These are phyloP conservation scores for Lentinula sp. DNA, from an alignment of 768 basidiomycete species.

Conservation along the genomic window DNA sequence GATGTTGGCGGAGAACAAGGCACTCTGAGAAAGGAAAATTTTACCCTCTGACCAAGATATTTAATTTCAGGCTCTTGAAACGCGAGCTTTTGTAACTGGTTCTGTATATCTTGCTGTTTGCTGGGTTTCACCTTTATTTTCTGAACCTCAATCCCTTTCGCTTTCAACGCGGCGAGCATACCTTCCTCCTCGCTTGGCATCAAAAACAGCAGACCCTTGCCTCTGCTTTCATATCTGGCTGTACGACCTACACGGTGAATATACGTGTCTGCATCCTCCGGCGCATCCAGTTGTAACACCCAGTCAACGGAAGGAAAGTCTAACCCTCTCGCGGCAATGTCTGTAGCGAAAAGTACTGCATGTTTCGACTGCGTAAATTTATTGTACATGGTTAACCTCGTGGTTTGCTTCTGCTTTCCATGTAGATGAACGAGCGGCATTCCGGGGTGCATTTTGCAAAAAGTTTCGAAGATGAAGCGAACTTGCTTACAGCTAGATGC, in stretches of 20 bases:
- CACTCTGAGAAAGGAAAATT: slow-evolving; percentile 18
- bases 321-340: slow-evolving; percentile 91
- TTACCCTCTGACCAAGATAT: slow-evolving; percentile 87
- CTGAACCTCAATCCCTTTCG: slow-evolving; percentile 65
- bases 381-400: slow-evolving; percentile 76
- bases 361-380: slow-evolving; percentile 79
- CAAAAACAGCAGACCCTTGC: slow-evolving; percentile 78
- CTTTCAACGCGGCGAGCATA: slow-evolving; percentile 65
- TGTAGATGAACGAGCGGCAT: slow-evolving; percentile 89
- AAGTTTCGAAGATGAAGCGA: slow-evolving; percentile 92
- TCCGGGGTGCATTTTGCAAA: slow-evolving; percentile 94
- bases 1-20: not conserved
- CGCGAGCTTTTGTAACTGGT: slow-evolving; percentile 85
- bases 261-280: slow-evolving; percentile 96
- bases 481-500: slow-evolving; percentile 96
- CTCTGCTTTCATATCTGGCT: slow-evolving; percentile 87
- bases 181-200: slow-evolving; percentile 92
- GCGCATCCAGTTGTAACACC: slow-evolving; percentile 94
- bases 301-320: slow-evolving; percentile 97
- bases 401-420: slow-evolving; percentile 95
- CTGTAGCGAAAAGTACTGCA: slow-evolving; percentile 89
- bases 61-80: slow-evolving; percentile 98
- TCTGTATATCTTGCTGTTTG: slow-evolving; percentile 80
- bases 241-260: slow-evolving; percentile 96
- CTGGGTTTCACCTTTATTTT: slow-evolving; percentile 86